Conservation (phyloP, 2,329 filamentous ascomycete species). For the Diaporthe vaccinii region DNA sequence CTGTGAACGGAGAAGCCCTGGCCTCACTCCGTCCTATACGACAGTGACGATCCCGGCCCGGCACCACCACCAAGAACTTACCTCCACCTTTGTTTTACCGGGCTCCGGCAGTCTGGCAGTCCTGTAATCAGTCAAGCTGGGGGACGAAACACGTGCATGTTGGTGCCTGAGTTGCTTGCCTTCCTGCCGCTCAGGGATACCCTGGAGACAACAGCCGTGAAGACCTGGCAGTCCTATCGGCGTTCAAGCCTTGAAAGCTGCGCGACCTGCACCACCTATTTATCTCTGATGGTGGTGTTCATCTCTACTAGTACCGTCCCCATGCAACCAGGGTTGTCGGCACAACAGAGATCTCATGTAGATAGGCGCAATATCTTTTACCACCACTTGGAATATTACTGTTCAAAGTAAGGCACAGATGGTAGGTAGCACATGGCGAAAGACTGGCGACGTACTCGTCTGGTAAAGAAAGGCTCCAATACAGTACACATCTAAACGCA, state of each 20-base stretch:
- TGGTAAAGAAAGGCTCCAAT: background rate
- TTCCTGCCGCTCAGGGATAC: background rate
- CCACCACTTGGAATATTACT: background rate
- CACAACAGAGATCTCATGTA: background rate
- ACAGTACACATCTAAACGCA: background rate
- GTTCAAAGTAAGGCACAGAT: background rate
- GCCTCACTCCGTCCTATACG: background rate
- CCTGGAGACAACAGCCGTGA: background rate
- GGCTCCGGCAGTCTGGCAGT: background rate
- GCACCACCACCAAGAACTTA: background rate
- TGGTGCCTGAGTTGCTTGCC: background rate
- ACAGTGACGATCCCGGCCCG: background rate
- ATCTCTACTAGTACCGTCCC: background rate
- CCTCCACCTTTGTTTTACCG: background rate
- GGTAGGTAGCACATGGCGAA: background rate
- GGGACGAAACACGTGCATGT: background rate
- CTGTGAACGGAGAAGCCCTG: background rate
- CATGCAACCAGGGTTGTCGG: background rate
- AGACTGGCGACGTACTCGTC: background rate
- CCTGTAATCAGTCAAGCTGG: background rate
- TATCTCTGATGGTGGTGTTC: background rate
- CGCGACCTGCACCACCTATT: background rate
- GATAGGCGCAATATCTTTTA: background rate
- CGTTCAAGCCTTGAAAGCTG: background rate
- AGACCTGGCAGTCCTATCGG: background rate